Evolutionary conservation across 2,329 filamentous ascomycete species (phyloP), one percentile per base, ranked within the genome.

Genomic region (Onygenales sp.): DNA sequence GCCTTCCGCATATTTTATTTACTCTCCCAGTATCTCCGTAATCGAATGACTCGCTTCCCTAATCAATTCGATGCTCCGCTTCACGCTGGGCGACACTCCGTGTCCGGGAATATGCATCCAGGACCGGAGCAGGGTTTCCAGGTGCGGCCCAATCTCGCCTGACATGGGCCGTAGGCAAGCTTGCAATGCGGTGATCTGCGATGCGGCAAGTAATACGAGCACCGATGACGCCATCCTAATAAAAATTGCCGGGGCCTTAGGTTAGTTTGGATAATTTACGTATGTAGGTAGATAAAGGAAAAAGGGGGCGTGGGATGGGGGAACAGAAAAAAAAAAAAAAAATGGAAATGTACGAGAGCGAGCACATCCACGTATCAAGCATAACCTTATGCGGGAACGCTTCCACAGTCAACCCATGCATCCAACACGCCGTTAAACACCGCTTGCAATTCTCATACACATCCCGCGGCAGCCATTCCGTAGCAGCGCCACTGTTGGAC

Each of bases 311-410:
- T 27, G 21, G 21, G 21, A 27, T 27, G 21, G 21, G 21, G 21
- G 21, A 27, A 27, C 21, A 3, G 5, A 27, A 27, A 27, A 27
- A 27, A 27, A 27, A 27, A 27, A 27, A 27, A 27, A 27, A 27
- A 27, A 27, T 1, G 3, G 5, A 27, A 27, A 68, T 73, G 60
- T 64, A 78, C 76, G 75, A 78, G 0, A 79, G 58, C 0, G 76
- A 76, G 44, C 77, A 80, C 17, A 79, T 79, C 77, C 77, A 80
- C 0, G 76, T 78, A 57, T 80, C 77, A 1, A 79, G 70, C 36
- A 80, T 61, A 0, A 79, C 70, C 0, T 77, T 80, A 47, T 80
- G 77, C 0, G 72, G 66, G 52, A 76, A 78, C 0, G 72, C 71
- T 21, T 73, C 60, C 3, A 79, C 56, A 41, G 78, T 77, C 43